A percentile compares a stretch with the other conserved stretches of the same genome.
Evolutionary conservation across 345 rosid genomes (phyloP).

Genomic region (Combretum micranthum): DNA sequence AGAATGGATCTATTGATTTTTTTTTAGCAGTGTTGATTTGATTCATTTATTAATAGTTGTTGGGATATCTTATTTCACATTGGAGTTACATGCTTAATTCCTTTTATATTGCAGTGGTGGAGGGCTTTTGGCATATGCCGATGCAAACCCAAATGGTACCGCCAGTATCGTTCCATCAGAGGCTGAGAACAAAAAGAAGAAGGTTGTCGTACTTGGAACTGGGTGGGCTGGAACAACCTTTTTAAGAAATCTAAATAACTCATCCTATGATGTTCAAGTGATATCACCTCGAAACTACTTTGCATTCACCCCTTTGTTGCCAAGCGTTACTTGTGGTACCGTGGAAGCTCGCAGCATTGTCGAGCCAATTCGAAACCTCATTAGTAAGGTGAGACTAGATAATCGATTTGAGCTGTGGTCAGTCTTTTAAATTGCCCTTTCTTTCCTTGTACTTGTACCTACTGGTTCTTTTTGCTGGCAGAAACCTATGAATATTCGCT

Average conservation of each 20-base stretch:
- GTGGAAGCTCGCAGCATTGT: constrained; percentile 96
- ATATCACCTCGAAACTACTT: constrained; percentile 96
- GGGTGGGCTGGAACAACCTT: constrained; percentile 99
- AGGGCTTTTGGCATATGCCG: constrained; percentile 68
- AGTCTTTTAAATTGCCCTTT: not conserved
- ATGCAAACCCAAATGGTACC: constrained; percentile 39
- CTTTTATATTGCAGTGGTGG: constrained; percentile 58
- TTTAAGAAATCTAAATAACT: constrained; percentile 57
- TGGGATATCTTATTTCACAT: not conserved
- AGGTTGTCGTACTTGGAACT: constrained; percentile 90
- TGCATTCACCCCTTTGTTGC: constrained; percentile 96
- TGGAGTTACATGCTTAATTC: not conserved
- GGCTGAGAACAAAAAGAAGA: constrained; percentile 59
- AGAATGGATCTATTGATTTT: too few species aligned
- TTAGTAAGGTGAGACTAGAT: constrained; percentile 52
- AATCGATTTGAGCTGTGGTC: too few species aligned
- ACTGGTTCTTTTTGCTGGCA: constrained; percentile 13
- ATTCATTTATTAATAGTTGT: not conserved
- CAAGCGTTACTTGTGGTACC: constrained; percentile 93
- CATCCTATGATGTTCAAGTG: constrained; percentile 78
- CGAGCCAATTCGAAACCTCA: constrained; percentile 90
- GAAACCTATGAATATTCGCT: constrained; percentile 52
- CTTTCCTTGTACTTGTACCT: not conserved
- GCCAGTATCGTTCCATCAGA: constrained; percentile 28
- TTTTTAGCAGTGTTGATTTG: too few species aligned